Base-by-base conservation (phyloP, 108 stramenopile species). In the Licmophora abbreviata region DNA sequence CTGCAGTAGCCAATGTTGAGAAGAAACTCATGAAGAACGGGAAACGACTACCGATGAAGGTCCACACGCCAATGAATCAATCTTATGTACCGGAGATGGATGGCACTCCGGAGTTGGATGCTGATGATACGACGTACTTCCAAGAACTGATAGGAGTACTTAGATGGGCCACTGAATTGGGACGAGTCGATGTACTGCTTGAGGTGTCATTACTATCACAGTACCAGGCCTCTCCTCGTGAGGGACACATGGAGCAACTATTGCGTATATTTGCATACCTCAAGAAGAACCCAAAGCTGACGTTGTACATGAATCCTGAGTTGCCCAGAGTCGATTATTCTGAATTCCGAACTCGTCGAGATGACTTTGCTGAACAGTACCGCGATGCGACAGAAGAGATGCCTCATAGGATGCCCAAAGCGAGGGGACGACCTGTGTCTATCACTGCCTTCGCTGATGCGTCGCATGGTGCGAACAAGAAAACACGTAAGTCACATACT, bases 401-500 rank as follows among this genome's bases (percentile, higher is more conserved):
- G 18, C 46, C 48, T 1, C 22, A 44, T n/a, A 29, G 44, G 2
- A 43, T 58, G 22, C 64, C 58, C 6, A 28, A 6, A 34, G 57
- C 57, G 1, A 22, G 23, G 17, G 60, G 54, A 17, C 54, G 51
- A 29, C 4, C 27, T 29, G 53, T 61, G 9, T 9, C 18, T 17
- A 42, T 29, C 9, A 56, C 41, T 4, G 18, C 37, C 21, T 55
- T 57, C 34, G 31, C 26, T 9, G 63, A 57, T 17, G 56, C 56
- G 18, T 56, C 68, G 41, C 75, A 74, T 41, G 80, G 73, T 11
- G 75, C 66, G 18, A 57, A 69, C 44, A 21, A 46, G 20, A 43
- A 62, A 11, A 79, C 75, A 10, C 36, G 75, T 14, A 40, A 77
- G 29, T 74, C 72, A 2, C 49, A 69, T 12, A 80, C 83, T 28